Percentiles rank a stretch among this genome's conserved stretches.
phyloP scores from a whole-genome alignment of 345 rosid species.

The Aegle marmelos region DNA sequence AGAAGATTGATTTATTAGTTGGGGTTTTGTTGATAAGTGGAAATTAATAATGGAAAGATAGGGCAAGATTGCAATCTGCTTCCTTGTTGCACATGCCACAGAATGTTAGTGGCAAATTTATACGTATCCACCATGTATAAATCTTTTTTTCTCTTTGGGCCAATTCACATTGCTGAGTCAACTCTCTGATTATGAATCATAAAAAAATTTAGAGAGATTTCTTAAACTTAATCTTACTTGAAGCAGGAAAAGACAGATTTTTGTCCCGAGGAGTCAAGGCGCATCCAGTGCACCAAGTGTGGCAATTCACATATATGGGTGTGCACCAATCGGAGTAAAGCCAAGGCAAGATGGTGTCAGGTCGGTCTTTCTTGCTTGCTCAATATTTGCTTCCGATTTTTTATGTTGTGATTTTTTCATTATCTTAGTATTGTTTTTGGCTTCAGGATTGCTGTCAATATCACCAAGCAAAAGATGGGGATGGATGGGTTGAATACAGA shows the following conservation, averaged over 20 bases:
- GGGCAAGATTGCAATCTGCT: not conserved
- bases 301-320: slow-evolving; percentile 92
- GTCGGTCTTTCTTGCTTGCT: slow-evolving; percentile 34
- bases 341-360: slow-evolving; percentile 99
- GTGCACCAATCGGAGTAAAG: slow-evolving; percentile 79
- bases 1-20: not conserved
- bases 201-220: not conserved
- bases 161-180: slow-evolving; percentile 7
- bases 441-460: slow-evolving; percentile 90
- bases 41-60: not conserved
- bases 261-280: slow-evolving; percentile 87
- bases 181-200: not conserved
- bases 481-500: slow-evolving; percentile 98
- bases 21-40: not conserved
- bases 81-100: not conserved
- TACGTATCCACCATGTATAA: not conserved
- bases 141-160: not conserved
- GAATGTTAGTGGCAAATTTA: not conserved
- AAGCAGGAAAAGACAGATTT: slow-evolving; percentile 59
- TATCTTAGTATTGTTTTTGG: slow-evolving; percentile 8
- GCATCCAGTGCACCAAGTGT: slow-evolving; percentile 95
- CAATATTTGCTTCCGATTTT: not conserved
- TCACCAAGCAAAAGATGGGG: slow-evolving; percentile 99
- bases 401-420: slow-evolving; percentile 13
- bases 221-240: slow-evolving; percentile 4